Base-by-base conservation (phyloP, 345 rosid genomes). In the Hypericum androsaemum region DNA sequence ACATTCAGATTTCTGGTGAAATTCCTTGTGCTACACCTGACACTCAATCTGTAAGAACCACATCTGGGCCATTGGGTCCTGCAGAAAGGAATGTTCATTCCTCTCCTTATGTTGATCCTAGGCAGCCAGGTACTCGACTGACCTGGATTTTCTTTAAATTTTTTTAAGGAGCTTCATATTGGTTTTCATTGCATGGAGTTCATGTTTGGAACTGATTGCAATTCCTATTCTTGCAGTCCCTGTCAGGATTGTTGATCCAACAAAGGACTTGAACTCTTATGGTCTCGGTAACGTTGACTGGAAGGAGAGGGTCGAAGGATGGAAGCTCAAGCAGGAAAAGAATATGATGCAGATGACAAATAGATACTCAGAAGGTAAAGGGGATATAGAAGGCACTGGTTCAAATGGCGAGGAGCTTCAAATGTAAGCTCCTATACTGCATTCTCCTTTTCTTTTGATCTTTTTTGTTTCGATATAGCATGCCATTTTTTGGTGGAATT, bases 261-360 rank as follows among this genome's bases (percentile, higher is more conserved):
- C 99, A 5, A 94, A 86, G 66, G 99, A 88, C 83, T 76, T 88
- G 79, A 86, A 94, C 74, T 80, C 97, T 56, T 94, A 94, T 71
- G 99, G 97, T 68, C 95, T 94, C 61, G 88, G 89, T 48, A 86
- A 80, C 73, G 84, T 94, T 59, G 97, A 94, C 77, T 94, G 99
- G 99, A 94, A 94, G 76, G 99, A 88, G 70, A 84, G 97, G 65
- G 90, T 94, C 59, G 97, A 94, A 68, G 89, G 97, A 54, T 94
- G 99, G 97, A 94, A 94, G 71, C 90, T 86, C 66, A 94, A 86
- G 58, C 99, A 94, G 80, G 99, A 94, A 59, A 94, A 88, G 72
- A 83, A 70, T 62, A 76, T 77, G 77, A 64, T 74, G 78, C 94
- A 82, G 16, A 63, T 76, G 81, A 77, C 66, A 54, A 73, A 65